phyloP scores from a whole-genome alignment of 208 protist species.

The Leishmania martiniquensis region DNA sequence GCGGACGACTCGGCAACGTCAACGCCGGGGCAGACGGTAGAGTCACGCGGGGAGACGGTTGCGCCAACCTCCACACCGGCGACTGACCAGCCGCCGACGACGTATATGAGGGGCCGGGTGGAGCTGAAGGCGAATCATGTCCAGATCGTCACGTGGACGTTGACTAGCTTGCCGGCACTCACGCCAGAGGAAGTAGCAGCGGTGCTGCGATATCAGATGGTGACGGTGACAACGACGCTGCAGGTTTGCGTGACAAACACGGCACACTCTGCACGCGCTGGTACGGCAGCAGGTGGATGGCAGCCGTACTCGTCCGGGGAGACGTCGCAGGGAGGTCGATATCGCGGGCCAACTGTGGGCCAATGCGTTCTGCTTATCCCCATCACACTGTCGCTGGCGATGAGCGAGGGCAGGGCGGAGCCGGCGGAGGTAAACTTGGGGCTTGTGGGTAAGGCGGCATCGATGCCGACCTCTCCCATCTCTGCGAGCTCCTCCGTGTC shows the following conservation, averaged over 20 bases:
- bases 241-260: slow-evolving; percentile 69
- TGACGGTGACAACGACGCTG: slow-evolving; percentile 42
- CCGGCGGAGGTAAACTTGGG: slow-evolving; percentile 45
- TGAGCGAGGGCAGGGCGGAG: slow-evolving; percentile 70
- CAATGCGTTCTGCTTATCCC: slow-evolving; percentile 55
- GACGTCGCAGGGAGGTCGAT: slow-evolving; percentile 21
- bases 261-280: slow-evolving; percentile 23
- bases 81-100: slow-evolving; percentile 4
- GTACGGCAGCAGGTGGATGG: slow-evolving; percentile 8
- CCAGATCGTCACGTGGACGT: slow-evolving; percentile 53
- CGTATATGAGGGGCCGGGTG: slow-evolving; percentile 38
- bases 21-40: neutral
- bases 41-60: slow-evolving; percentile 16
- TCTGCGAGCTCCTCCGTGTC: slow-evolving; percentile 6
- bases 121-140: slow-evolving; percentile 49
- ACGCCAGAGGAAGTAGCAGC: slow-evolving; percentile 38
- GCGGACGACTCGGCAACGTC: neutral
- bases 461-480: slow-evolving; percentile 14
- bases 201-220: slow-evolving; percentile 48
- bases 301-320: slow-evolving; percentile 15
- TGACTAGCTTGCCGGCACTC: slow-evolving; percentile 45
- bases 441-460: slow-evolving; percentile 30
- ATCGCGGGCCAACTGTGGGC: slow-evolving; percentile 30
- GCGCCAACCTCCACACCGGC: slow-evolving; percentile 14
- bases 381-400: slow-evolving; percentile 42